Percentiles rank a stretch among this genome's conserved stretches.
Evolutionary conservation across 306 rosid species (phyloP).

Genomic region (Cucurbita maxima): DNA sequence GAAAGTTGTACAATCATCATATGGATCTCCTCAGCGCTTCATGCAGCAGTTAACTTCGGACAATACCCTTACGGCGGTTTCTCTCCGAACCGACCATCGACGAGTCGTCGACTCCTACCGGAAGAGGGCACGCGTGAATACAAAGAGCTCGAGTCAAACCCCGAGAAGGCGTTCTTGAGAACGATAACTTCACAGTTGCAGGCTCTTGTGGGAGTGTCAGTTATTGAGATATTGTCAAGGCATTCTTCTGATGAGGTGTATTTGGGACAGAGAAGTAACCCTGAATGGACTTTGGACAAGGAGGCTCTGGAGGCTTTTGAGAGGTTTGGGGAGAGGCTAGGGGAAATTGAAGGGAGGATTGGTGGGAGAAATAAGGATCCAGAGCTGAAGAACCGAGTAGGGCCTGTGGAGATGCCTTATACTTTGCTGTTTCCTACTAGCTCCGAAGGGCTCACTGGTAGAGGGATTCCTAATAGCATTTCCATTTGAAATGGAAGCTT

Average conservation of each 20-base stretch:
- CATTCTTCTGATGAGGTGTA: conserved; percentile 68
- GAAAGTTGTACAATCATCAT: conserved; percentile 33
- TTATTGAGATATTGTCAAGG: conserved; percentile 50
- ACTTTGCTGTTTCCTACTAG: conserved; percentile 42
- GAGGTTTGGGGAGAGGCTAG: conserved; percentile 29
- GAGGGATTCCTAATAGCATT: conserved; percentile 67
- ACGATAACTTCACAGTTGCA: conserved; percentile 35
- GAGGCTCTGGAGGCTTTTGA: conserved; percentile 29
- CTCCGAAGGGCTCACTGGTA: conserved; percentile 40
- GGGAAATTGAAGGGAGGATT: conserved; percentile 25
- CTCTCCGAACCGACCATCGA: conserved; percentile 40
- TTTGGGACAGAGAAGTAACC: conserved; percentile 45
- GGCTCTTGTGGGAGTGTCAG: conserved; percentile 42
- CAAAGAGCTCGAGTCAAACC: conserved; percentile 33
- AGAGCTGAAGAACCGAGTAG: conserved; percentile 28
- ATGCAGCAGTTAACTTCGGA: conserved; percentile 47
- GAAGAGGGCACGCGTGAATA: conserved; percentile 29
- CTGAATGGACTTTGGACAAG: conserved; percentile 53
- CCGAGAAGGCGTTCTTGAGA: conserved; percentile 44
- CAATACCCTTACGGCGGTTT: conserved; percentile 48
- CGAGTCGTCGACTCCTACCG: conserved; percentile 18
- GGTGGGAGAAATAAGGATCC: conserved; percentile 28
- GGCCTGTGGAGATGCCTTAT: conserved; percentile 50
- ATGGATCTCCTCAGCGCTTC: conserved; percentile 51
- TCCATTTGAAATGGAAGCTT: background rate